Evolutionary conservation across 2,329 filamentous ascomycete species (phyloP), one percentile per base, ranked within the genome.

Genomic region (Decorospora gaudefroyi): DNA sequence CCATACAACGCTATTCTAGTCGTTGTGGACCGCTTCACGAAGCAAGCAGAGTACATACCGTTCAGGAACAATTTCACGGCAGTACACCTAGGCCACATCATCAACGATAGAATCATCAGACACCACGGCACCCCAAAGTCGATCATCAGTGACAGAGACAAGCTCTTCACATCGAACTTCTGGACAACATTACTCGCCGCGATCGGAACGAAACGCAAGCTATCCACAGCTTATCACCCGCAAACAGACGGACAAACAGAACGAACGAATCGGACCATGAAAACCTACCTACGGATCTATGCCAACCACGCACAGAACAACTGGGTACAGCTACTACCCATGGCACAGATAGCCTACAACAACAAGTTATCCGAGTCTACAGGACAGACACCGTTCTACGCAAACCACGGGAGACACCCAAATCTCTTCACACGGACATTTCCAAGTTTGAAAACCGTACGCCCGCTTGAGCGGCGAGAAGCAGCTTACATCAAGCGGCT

Each of bases 171-270:
- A 3, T 40, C n/a, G 0, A 34, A 35, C 6, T 35, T 27, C 18
- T 42, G 18, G 31, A 21, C 9, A 17, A 18, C 16, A 0, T 8
- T 46, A 15, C 16, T 27, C 7, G 19, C 16, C 8, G 8, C 6
- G 6, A 30, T 44, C 10, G 19, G 16, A 19, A 44, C 26, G 28
- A 8, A 22, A 13, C 16, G 13, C 8, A 17, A 42, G 12, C 30
- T 49, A 10, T 49, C 22, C 1, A 51, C 26, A 16, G 38, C 48
- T 23, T 51, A 39, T 12, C 25, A 51, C 8, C 48, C 19, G 6
- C 5, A 51, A 12, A 51, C 23, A 6, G 38, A 48, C 6, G 18
- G 38, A 34, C 13, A 36, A 15, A 44, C 48, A 17, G 17, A 44
- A 16, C 16, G 30, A n/a, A 18, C 30, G 3, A 33, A 33, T 12